phyloP scores from a whole-genome alignment of 2,329 filamentous ascomycete species.

The Pseudocercospora musae region DNA sequence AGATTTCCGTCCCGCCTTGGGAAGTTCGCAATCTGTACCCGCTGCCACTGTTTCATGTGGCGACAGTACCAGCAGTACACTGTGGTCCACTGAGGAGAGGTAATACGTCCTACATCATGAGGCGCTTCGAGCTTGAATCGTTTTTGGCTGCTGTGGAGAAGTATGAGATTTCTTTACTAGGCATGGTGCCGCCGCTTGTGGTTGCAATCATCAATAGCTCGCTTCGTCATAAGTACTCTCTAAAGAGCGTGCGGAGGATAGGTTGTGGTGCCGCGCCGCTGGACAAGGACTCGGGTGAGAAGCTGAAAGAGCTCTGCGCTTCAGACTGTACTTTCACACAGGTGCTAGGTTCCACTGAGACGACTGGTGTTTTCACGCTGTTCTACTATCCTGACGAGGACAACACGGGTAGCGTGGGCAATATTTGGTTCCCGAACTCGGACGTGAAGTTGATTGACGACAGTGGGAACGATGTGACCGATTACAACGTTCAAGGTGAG shows the following conservation, averaged over 20 bases:
- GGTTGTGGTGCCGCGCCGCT: not conserved
- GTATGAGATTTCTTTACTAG: not conserved
- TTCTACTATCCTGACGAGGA: not conserved
- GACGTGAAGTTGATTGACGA: not conserved
- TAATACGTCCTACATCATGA: conserved; percentile 4
- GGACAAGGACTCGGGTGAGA: not conserved
- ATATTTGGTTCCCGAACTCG: not conserved
- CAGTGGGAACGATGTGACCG: not conserved
- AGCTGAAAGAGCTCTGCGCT: not conserved
- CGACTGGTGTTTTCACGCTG: not conserved
- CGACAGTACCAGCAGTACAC: not conserved
- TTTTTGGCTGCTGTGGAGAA: not conserved
- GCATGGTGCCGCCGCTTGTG: not conserved
- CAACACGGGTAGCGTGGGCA: not conserved
- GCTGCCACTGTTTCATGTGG: not conserved
- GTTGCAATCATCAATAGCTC: not conserved
- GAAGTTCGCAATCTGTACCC: not conserved
- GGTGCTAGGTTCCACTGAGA: not conserved
- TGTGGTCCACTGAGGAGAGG: not conserved
- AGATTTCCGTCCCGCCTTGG: not conserved
- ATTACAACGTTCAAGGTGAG: not conserved
- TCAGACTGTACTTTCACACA: not conserved
- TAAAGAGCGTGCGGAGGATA: not conserved
- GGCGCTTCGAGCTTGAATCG: conserved; percentile 8
- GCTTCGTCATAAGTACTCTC: not conserved